Base-by-base conservation (phyloP, 345 rosid genomes). In the Nasturtium officinale region DNA sequence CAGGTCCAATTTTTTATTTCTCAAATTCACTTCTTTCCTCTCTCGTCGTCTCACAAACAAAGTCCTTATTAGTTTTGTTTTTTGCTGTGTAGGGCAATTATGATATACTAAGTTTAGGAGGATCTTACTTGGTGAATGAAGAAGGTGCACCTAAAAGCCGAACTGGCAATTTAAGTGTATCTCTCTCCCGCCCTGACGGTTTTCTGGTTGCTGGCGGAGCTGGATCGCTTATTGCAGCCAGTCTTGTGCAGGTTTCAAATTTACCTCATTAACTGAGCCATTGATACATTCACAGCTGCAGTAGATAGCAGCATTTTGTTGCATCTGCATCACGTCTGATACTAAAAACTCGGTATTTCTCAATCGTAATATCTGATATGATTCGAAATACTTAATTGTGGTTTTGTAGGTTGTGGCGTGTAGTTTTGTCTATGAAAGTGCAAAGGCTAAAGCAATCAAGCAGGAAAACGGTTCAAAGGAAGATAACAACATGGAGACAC, bases 81-180 rank as follows among this genome's bases (percentile, higher is more conserved):
- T 20, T 47, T 47, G 58, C 59, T 74, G 16, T 80, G 68, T 71
- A 94, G 97, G 98, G 97, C 20, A 76, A 71, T 38, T 91, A 84
- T 40, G 89, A 88, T 82, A 88, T 94, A 80, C 80, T 94, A 76
- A 85, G 95, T 82, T 77, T 94, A 78, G 85, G 92, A 25, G 98
- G 98, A 48, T 94, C 92, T 48, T 94, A 87, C 80, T 80, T 94
- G 81, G 82, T 94, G 47, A 83, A 87, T 32, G 96, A 94, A 79
- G 97, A 89, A 53, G 92, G 90, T 58, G 88, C 91, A 1, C 87
- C 96, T 30, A 85, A 79, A 25, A 77, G 74, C 68, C 85, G 97
- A 71, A 87, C 85, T 9, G 98, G 98, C 16, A 91, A 97, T 47
- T 47, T 94, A 28, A 91, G 97, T 74, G 97, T 84, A 69, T 91